Evolutionary conservation across 192 early-diverging fungal genomes (phyloP), one percentile per base, ranked within the genome.

Genomic region (Umbelopsis vinacea): DNA sequence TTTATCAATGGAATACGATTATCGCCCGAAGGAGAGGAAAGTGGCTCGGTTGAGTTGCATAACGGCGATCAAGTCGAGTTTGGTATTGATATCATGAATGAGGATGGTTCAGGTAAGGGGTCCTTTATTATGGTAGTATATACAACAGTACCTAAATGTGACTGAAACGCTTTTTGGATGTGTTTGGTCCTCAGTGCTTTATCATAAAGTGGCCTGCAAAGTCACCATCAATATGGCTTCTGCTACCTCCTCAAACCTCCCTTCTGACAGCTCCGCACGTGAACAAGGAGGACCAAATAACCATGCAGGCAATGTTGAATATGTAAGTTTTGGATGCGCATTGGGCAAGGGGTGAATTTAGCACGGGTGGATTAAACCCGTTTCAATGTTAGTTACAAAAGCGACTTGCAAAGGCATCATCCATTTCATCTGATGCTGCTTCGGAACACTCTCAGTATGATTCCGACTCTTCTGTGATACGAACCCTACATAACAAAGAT

Each of bases 41-140:
- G 87, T 72, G 83, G 71, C 3, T 84, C 89, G 0, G 67, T 82
- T 46, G 85, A 90, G 69, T 70, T 95, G 55, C 81, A 82, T 47
- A 76, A 85, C 24, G 86, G 84, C 43, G 92, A 91, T 63, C 50
- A 75, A 47, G 74, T 95, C 4, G 93, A 94, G 50, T 94, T 94
- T 82, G 92, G 92, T 38, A 87, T 94, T 35, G 92, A 94, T 73
- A 94, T 94, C 68, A 84, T 86, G 72, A 87, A 92, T 68, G 91
- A 92, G 29, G 87, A 92, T 70, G 90, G 88, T 10, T 73, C 81
- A 53, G 77, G 87, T 89, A 83, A 72, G 24, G 10, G 12, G n/a
- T n/a, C n/a, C n/a, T n/a, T n/a, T n/a, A n/a, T n/a, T n/a, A n/a
- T n/a, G n/a, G n/a, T n/a, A 29, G 29, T 29, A 3, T 29, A 29